Conservation (phyloP, 2,329 filamentous ascomycete genomes). For the Pestalotiopsis sp. region DNA sequence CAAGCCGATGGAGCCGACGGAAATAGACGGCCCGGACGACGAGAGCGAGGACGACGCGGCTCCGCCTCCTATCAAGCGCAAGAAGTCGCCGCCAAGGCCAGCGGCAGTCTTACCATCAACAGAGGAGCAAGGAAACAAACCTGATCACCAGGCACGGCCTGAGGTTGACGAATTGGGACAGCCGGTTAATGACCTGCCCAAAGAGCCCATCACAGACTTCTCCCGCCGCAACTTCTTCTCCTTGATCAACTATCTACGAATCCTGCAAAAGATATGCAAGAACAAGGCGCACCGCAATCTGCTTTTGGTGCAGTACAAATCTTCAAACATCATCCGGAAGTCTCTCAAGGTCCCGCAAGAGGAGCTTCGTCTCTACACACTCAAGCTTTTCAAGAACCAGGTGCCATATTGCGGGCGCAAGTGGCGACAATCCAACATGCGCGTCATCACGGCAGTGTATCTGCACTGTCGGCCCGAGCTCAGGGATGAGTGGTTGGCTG, state of each 20-base stretch:
- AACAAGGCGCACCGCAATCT: slow-evolving; percentile 94
- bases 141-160: slow-evolving; percentile 44
- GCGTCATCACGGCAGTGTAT: slow-evolving; percentile 96
- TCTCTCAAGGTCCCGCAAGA: slow-evolving; percentile 88
- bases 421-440: slow-evolving; percentile 98
- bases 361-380: slow-evolving; percentile 85
- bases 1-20: slow-evolving; percentile 29
- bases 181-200: slow-evolving; percentile 70
- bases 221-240: slow-evolving; percentile 95
- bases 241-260: slow-evolving; percentile 90
- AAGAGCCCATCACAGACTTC: slow-evolving; percentile 82
- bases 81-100: slow-evolving; percentile 48
- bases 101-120: slow-evolving; percentile 28
- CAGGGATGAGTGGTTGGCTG: slow-evolving; percentile 91
- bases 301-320: slow-evolving; percentile 94
- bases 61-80: slow-evolving; percentile 77
- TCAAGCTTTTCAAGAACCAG: slow-evolving; percentile 98
- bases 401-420: slow-evolving; percentile 98
- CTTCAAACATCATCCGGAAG: slow-evolving; percentile 87
- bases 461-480: slow-evolving; percentile 91
- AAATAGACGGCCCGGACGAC: slow-evolving; percentile 39
- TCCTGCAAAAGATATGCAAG: slow-evolving; percentile 97
- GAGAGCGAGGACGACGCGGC: slow-evolving; percentile 77
- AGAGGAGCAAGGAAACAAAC: slow-evolving; percentile 29
- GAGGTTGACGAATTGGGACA: slow-evolving; percentile 88